A percentile compares a stretch with the other conserved stretches of the same genome.
phyloP scores from a whole-genome alignment of 768 basidiomycete species.

The Steccherinum ochraceum region DNA sequence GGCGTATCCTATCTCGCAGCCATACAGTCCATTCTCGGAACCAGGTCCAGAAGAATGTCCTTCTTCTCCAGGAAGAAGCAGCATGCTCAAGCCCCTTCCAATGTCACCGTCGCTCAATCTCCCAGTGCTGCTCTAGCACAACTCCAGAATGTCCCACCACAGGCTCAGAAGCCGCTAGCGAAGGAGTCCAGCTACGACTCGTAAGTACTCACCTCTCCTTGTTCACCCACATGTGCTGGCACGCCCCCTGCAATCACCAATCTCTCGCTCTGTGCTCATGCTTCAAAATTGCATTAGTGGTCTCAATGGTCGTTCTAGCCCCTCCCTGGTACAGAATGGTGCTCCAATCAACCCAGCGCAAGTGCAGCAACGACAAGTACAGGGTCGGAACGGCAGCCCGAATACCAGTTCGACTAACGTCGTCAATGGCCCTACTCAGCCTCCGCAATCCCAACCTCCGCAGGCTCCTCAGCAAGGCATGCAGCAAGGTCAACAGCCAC shows the following conservation, averaged over 20 bases:
- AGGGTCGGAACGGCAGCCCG: slow-evolving; percentile 17
- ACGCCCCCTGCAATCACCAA: slow-evolving; percentile 5
- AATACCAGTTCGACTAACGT: slow-evolving; percentile 6
- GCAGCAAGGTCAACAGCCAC: slow-evolving; percentile 10
- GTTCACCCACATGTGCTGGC: not conserved
- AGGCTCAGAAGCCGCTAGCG: slow-evolving; percentile 25
- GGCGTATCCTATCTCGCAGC: slow-evolving; percentile 25
- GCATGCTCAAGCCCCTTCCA: slow-evolving; percentile 32
- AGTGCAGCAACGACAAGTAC: slow-evolving; percentile 15
- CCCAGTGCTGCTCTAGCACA: slow-evolving; percentile 55
- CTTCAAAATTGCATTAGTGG: slow-evolving; percentile 13
- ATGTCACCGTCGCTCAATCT: slow-evolving; percentile 55
- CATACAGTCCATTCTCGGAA: slow-evolving; percentile 64
- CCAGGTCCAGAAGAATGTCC: slow-evolving; percentile 71
- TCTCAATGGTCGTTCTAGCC: slow-evolving; percentile 23
- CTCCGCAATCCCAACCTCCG: slow-evolving; percentile 21
- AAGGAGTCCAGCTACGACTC: slow-evolving; percentile 26
- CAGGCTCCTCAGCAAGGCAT: slow-evolving; percentile 10
- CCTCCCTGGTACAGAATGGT: slow-evolving; percentile 16
- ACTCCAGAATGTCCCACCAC: slow-evolving; percentile 22
- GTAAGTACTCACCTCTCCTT: slow-evolving; percentile 16
- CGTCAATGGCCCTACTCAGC: slow-evolving; percentile 10
- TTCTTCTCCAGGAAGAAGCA: slow-evolving; percentile 87
- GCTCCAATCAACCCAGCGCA: slow-evolving; percentile 9
- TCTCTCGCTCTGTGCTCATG: slow-evolving; percentile 1